Conservation (phyloP, 495 filamentous ascomycete species). For the Daldinia vernicosa region DNA sequence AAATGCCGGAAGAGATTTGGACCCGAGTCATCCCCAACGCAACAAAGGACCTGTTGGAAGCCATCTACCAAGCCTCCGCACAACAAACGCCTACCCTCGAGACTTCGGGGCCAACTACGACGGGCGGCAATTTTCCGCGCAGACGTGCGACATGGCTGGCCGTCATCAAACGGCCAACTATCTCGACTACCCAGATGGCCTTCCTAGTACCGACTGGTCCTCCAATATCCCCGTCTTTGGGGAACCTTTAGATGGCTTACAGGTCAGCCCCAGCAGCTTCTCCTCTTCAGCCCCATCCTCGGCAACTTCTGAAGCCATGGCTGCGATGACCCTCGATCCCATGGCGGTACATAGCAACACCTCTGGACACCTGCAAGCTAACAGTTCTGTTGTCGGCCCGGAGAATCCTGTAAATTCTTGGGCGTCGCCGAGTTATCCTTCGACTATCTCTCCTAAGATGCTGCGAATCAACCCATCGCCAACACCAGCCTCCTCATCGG, state of each 20-base stretch:
- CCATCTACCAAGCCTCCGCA: constrained; percentile 38
- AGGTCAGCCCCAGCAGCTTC: constrained; percentile 41
- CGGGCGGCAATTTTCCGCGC: constrained; percentile 23
- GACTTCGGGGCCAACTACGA: constrained; percentile 30
- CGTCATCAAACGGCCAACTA: constrained; percentile 4
- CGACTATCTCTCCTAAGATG: constrained; percentile 53
- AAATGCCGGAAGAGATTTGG: constrained; percentile 41
- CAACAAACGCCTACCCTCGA: constrained; percentile 39
- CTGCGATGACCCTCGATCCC: constrained; percentile 40
- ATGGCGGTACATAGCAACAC: constrained; percentile 17
- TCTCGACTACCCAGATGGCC: constrained; percentile 33
- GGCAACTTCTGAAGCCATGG: constrained; percentile 37
- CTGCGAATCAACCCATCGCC: constrained; percentile 48
- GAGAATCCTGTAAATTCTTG: constrained; percentile 27
- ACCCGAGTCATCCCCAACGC: constrained; percentile 44
- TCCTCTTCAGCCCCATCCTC: constrained; percentile 40
- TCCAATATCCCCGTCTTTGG: constrained; percentile 32
- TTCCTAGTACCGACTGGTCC: constrained; percentile 13
- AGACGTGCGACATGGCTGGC: constrained; percentile 21
- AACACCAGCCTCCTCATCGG: constrained; percentile 46
- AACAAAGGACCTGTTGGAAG: constrained; percentile 41
- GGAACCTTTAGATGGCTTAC: constrained; percentile 33
- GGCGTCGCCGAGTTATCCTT: constrained; percentile 25
- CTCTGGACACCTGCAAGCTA: constrained; percentile 1
- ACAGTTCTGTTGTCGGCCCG: constrained; percentile 3